phyloP scores from a whole-genome alignment of 2,329 filamentous ascomycete genomes.

The Fusarium oligoseptatum region DNA sequence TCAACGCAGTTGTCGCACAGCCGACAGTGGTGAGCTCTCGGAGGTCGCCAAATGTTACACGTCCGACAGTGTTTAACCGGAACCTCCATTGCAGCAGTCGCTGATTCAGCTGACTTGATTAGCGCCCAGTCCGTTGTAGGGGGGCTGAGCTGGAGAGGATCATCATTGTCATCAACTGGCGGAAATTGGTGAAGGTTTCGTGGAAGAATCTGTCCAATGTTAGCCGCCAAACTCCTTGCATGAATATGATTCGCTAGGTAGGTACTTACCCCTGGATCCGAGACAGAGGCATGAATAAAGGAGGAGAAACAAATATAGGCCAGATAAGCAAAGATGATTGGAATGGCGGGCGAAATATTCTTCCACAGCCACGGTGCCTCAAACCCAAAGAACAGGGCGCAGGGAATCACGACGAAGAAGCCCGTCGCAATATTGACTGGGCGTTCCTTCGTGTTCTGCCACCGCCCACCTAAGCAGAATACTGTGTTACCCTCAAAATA shows the following conservation, averaged over 20 bases:
- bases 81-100: conserved; percentile 93
- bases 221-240: conserved; percentile 9
- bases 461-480: conserved; percentile 87
- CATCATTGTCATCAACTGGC: conserved; percentile 79
- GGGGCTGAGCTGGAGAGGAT: conserved; percentile 84
- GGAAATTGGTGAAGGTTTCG: conserved; percentile 92
- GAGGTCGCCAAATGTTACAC: conserved; percentile 97
- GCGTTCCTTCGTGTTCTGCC: conserved; percentile 88
- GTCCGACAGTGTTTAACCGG: conserved; percentile 98
- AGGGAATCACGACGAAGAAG: conserved; percentile 82
- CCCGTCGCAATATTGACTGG: conserved; percentile 93
- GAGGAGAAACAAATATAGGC: conserved; percentile 92
- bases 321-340: conserved; percentile 91
- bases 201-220: conserved; percentile 80
- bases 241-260: neutral
- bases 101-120: conserved; percentile 81
- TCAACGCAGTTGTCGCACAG: conserved; percentile 98
- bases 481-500: conserved; percentile 95
- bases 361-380: conserved; percentile 89
- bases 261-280: conserved; percentile 89
- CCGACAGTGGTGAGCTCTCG: conserved; percentile 94
- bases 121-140: conserved; percentile 94
- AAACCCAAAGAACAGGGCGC: conserved; percentile 85
- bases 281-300: conserved; percentile 91
- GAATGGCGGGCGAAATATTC: conserved; percentile 88